Evolutionary conservation across 306 rosid genomes (phyloP).

Genomic region (Quercus suber): DNA sequence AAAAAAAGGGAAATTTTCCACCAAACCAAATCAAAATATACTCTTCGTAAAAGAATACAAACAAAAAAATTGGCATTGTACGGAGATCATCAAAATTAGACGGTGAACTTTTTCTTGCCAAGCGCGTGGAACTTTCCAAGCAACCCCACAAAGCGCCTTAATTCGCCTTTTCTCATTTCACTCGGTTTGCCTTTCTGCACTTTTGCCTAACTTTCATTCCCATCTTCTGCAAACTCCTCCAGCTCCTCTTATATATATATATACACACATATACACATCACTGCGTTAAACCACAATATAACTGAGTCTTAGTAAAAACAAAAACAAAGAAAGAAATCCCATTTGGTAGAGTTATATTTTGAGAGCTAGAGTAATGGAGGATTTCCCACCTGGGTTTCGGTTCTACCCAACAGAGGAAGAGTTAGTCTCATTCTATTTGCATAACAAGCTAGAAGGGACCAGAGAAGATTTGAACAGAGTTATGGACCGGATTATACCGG

Average conservation of each 20-base stretch:
- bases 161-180: constrained; percentile 7
- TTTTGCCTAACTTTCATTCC: constrained; percentile 16
- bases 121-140: constrained; percentile 26
- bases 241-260: not conserved
- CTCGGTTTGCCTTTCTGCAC: constrained; percentile 8
- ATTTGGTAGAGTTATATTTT: not conserved
- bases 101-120: not conserved
- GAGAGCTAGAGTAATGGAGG: constrained; percentile 31
- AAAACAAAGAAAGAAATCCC: no score
- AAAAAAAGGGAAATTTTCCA: no score
- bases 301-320: not conserved
- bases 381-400: constrained; percentile 70
- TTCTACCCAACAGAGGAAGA: constrained; percentile 93
- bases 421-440: constrained; percentile 61
- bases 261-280: not conserved
- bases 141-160: not conserved
- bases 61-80: not conserved
- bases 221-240: not conserved
- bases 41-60: no score
- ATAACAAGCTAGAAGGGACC: constrained; percentile 54
- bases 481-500: constrained; percentile 56
- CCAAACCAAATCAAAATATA: not conserved
- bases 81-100: not conserved
- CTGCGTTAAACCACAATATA: no score
- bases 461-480: constrained; percentile 32